Conservation (phyloP, 2,329 filamentous ascomycete species). For the Phaeosphaeria sp. region DNA sequence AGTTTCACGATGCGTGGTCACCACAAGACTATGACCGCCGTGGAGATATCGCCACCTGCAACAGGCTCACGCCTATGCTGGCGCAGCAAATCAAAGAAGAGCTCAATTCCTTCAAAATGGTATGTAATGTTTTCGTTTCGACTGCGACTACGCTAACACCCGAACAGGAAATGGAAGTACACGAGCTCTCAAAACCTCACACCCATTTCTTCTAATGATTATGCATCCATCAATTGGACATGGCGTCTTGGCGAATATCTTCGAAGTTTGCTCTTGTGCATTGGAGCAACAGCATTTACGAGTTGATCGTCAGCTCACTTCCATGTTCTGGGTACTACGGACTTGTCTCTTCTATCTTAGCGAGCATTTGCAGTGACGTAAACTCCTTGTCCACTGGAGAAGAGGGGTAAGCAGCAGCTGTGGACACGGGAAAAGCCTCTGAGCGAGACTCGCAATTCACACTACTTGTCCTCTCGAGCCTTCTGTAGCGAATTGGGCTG, state of each 20-base stretch:
- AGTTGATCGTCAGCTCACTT: conserved; percentile 48
- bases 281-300: conserved; percentile 50
- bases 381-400: conserved; percentile 27
- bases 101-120: conserved; percentile 99
- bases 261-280: conserved; percentile 43
- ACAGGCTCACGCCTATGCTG: conserved; percentile 93
- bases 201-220: conserved; percentile 95
- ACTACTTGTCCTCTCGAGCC: conserved; percentile 36
- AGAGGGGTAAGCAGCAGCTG: conserved; percentile 28
- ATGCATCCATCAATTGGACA: conserved; percentile 50
- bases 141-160: conserved; percentile 49
- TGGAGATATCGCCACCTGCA: conserved; percentile 96
- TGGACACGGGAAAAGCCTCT: conserved; percentile 29
- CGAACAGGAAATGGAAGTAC: conserved; percentile 97
- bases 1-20: conserved; percentile 97
- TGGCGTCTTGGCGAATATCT: conserved; percentile 52
- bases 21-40: conserved; percentile 94
- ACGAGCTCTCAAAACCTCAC: conserved; percentile 98
- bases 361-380: conserved; percentile 50
- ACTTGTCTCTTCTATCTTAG: conserved; percentile 50
- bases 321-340: conserved; percentile 51
- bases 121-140: conserved; percentile 53
- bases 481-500: conserved; percentile 21
- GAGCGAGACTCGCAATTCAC: conserved; percentile 27
- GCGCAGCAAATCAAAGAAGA: conserved; percentile 99